Evolutionary conservation across 352 stramenopile species (phyloP).

Genomic region (Globisporangium sylvaticum): DNA sequence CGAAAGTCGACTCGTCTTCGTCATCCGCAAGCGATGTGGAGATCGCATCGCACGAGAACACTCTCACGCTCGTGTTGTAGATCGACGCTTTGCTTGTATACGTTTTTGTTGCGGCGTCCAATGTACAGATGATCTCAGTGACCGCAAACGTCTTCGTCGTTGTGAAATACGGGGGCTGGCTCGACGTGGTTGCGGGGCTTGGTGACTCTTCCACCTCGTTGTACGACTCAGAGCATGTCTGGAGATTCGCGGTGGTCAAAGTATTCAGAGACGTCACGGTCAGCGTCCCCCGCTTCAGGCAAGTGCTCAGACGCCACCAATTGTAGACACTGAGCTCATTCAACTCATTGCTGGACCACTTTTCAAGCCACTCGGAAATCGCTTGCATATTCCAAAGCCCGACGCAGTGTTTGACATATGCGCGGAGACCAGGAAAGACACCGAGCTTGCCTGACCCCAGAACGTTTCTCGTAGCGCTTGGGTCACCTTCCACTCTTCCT

Average conservation of each 20-base stretch:
- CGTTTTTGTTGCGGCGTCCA: conserved; percentile 15
- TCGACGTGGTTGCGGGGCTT: conserved; percentile 8
- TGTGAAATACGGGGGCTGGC: conserved; percentile 39
- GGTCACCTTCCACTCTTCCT: conserved; percentile 15
- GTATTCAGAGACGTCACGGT: conserved; percentile 15
- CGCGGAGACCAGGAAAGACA: conserved; percentile 37
- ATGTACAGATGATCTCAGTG: conserved; percentile 23
- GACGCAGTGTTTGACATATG: conserved; percentile 25
- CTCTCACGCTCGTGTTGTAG: conserved; percentile 25
- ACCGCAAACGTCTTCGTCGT: conserved; percentile 35
- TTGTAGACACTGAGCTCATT: conserved; percentile 39
- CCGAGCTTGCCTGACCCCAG: conserved; percentile 25
- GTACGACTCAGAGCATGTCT: conserved; percentile 22
- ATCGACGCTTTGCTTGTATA: conserved; percentile 31
- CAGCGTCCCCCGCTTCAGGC: conserved; percentile 30
- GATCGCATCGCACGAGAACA: conserved; percentile 42
- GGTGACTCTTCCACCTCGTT: conserved; percentile 29
- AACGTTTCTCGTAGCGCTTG: conserved; percentile 25
- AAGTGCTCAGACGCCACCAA: conserved; percentile 53
- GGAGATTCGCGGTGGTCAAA: conserved; percentile 10
- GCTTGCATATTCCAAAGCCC: conserved; percentile 38
- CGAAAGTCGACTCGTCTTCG: conserved; percentile 28
- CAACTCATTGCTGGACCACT: conserved; percentile 32
- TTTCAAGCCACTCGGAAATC: conserved; percentile 34
- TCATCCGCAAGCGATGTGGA: conserved; percentile 50